phyloP scores from a whole-genome alignment of 257 asterid species.

The Solanum clarkiae region DNA sequence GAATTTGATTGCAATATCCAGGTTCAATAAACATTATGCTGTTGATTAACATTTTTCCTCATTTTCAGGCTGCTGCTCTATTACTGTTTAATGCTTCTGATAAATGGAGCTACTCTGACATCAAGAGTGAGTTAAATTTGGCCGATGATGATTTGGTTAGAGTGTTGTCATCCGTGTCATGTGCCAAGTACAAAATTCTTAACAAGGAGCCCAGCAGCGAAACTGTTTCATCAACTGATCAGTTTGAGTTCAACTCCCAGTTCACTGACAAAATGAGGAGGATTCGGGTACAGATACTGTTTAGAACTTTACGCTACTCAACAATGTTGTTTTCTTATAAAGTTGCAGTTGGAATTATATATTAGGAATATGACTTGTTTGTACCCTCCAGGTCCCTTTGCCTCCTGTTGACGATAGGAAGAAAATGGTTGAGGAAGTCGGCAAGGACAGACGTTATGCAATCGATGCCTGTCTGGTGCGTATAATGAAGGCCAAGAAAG shows the following conservation, averaged over 20 bases:
- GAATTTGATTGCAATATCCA: not conserved
- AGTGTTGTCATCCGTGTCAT: slow-evolving; percentile 37
- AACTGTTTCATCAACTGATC: slow-evolving; percentile 23
- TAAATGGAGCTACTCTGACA: slow-evolving; percentile 36
- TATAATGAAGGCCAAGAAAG: slow-evolving; percentile 48
- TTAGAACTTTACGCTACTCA: not conserved
- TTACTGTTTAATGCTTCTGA: slow-evolving; percentile 36
- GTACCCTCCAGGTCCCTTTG: slow-evolving; percentile 32
- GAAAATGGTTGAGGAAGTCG: slow-evolving; percentile 37
- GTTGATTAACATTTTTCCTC: not conserved
- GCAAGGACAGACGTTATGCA: slow-evolving; percentile 32
- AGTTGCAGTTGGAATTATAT: not conserved
- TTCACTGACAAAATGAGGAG: slow-evolving; percentile 46
- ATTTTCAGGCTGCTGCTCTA: slow-evolving; percentile 32
- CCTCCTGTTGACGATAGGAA: slow-evolving; percentile 48
- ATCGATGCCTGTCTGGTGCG: slow-evolving; percentile 47
- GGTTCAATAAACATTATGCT: not conserved
- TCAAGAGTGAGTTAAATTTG: slow-evolving; percentile 30
- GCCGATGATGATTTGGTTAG: slow-evolving; percentile 39
- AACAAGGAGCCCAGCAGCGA: slow-evolving; percentile 24
- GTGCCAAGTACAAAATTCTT: slow-evolving; percentile 46
- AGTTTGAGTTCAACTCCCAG: slow-evolving; percentile 35
- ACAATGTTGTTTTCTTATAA: not conserved
- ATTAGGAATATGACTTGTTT: not conserved
- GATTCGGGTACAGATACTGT: slow-evolving; percentile 23